phyloP scores from a whole-genome alignment of 805 yeast species.

The Myxozyma sirexii region DNA sequence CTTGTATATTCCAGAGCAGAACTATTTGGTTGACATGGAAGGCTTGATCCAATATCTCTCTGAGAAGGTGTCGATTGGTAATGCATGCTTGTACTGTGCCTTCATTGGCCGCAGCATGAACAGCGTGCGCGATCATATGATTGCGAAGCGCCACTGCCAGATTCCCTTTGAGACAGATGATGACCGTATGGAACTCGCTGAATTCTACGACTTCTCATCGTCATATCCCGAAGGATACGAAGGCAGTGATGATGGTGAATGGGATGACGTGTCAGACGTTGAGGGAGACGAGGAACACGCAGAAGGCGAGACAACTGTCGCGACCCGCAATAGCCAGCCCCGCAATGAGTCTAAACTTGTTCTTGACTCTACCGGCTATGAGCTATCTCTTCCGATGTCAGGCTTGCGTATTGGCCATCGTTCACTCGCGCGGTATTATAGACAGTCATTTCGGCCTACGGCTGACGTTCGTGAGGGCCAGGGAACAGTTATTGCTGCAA shows the following conservation, averaged over 20 bases:
- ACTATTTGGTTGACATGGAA: slow-evolving; percentile 63
- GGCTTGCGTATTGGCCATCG: slow-evolving; percentile 85
- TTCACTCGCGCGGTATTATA: slow-evolving; percentile 67
- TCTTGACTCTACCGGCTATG: slow-evolving; percentile 62
- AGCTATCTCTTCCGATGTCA: slow-evolving; percentile 65
- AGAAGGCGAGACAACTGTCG: slow-evolving; percentile 35
- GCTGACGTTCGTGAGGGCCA: slow-evolving; percentile 61
- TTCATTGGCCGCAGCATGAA: slow-evolving; percentile 84
- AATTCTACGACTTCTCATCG: slow-evolving; percentile 81
- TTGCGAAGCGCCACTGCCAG: slow-evolving; percentile 80
- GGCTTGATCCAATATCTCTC: slow-evolving; percentile 79
- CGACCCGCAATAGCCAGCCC: slow-evolving; percentile 2
- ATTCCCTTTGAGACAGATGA: slow-evolving; percentile 84
- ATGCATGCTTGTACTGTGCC: slow-evolving; percentile 77
- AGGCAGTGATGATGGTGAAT: slow-evolving; percentile 35
- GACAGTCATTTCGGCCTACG: slow-evolving; percentile 62
- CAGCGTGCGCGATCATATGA: slow-evolving; percentile 87
- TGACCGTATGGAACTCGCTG: slow-evolving; percentile 73
- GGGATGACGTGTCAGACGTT: slow-evolving; percentile 46
- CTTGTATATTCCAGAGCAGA: slow-evolving; percentile 80
- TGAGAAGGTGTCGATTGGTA: slow-evolving; percentile 80
- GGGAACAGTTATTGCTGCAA: slow-evolving; percentile 71
- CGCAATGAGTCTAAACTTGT: slow-evolving; percentile 41
- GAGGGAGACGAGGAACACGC: slow-evolving; percentile 47
- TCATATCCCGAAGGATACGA: slow-evolving; percentile 50